These are phyloP conservation scores for Teunomyces aglyptinius DNA, from an alignment of 805 yeast species.

Conservation along the genomic window DNA sequence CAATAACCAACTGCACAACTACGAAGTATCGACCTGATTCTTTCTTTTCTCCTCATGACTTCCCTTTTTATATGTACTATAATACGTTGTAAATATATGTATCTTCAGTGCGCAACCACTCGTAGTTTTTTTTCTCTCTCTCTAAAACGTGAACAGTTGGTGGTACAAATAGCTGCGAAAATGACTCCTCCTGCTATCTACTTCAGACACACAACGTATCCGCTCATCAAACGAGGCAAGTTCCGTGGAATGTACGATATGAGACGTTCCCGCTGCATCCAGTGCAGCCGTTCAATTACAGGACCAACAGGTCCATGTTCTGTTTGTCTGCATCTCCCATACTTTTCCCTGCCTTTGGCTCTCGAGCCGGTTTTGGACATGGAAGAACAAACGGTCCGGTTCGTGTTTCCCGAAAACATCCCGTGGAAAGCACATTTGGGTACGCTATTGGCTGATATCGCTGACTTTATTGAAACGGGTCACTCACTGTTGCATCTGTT, in stretches of 20 bases:
- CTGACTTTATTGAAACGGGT: conserved; percentile 2
- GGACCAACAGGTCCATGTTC: neutral
- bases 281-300: conserved; percentile 1
- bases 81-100: neutral
- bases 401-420: neutral
- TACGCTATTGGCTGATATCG: conserved; percentile 4
- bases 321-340: conserved; percentile 9
- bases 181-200: conserved; percentile 1
- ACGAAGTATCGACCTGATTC: conserved; percentile 3
- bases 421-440: conserved; percentile 3
- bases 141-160: neutral
- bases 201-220: neutral
- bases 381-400: neutral
- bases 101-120: neutral
- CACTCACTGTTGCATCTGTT: neutral
- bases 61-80: conserved; percentile 8
- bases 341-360: conserved; percentile 9
- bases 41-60: neutral
- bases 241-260: conserved; percentile 26
- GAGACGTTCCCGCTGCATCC: conserved; percentile 19
- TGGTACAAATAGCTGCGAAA: conserved; percentile 4
- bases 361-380: neutral
- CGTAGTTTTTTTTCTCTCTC: too few relatives aligned
- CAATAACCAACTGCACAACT: conserved; percentile 15
- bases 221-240: conserved; percentile 14